Conservation (phyloP, 2,329 filamentous ascomycete species). For the Sphaerostilbella broomeana region DNA sequence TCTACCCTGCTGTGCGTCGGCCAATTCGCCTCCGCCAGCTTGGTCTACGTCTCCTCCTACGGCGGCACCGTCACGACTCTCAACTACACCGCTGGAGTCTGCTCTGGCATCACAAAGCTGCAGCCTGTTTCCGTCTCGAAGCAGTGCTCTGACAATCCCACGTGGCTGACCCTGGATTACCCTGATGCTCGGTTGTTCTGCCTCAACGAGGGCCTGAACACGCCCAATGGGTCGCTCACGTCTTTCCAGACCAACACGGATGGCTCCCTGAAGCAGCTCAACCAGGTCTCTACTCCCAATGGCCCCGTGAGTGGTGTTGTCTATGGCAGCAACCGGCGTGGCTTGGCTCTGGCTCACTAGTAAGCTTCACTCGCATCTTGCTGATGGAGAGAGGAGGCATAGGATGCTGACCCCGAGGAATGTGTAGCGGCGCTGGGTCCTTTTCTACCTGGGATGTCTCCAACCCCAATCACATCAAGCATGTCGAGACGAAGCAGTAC, state of each 20-base stretch:
- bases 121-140: constrained; percentile 35
- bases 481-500: constrained; percentile 33
- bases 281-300: constrained; percentile 27
- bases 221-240: constrained; percentile 42
- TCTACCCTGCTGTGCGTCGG: constrained; percentile 14
- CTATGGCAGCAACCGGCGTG: constrained; percentile 36
- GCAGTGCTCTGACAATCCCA: constrained; percentile 47
- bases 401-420: background rate
- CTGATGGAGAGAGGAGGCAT: background rate
- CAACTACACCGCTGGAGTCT: constrained; percentile 25
- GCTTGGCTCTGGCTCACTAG: constrained; percentile 41
- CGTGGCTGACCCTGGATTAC: constrained; percentile 54
- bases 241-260: constrained; percentile 32
- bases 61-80: constrained; percentile 43
- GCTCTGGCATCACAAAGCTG: constrained; percentile 27
- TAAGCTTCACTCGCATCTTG: constrained; percentile 24
- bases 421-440: constrained; percentile 33
- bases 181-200: constrained; percentile 49
- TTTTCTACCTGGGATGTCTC: constrained; percentile 40
- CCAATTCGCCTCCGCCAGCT: constrained; percentile 28
- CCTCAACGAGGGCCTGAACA: constrained; percentile 48
- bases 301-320: constrained; percentile 39
- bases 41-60: constrained; percentile 45
- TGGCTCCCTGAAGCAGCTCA: constrained; percentile 34
- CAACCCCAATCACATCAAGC: constrained; percentile 28